Evolutionary conservation across 768 basidiomycete species (phyloP).

Genomic region (Tricholomella constricta): DNA sequence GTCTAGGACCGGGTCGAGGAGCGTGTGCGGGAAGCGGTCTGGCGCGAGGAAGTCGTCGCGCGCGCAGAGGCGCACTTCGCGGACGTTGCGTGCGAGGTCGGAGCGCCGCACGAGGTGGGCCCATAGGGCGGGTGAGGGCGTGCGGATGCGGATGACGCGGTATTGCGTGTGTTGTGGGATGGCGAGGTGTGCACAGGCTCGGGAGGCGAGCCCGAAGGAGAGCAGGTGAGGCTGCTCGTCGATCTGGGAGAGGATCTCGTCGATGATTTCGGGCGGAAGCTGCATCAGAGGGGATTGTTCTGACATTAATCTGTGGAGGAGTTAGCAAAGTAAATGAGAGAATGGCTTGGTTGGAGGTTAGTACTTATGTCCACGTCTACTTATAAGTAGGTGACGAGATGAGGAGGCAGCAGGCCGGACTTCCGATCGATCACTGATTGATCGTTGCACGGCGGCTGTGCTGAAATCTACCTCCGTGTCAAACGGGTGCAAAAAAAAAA

Average conservation of each 20-base stretch:
- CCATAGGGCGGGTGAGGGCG: slow-evolving; percentile 44
- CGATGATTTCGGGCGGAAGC: slow-evolving; percentile 50
- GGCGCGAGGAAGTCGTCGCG: slow-evolving; percentile 35
- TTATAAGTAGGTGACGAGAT: too few relatives aligned
- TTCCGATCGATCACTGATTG: too few relatives aligned
- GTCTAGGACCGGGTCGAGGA: slow-evolving; percentile 26
- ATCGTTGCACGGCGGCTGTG: too few relatives aligned
- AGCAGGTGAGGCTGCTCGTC: slow-evolving; percentile 43
- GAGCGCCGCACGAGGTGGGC: slow-evolving; percentile 50
- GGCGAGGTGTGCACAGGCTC: slow-evolving; percentile 35
- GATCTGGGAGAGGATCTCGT: slow-evolving; percentile 47
- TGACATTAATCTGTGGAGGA: too few relatives aligned
- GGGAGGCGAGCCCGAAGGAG: slow-evolving; percentile 46
- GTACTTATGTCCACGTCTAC: too few relatives aligned
- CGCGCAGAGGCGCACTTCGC: slow-evolving; percentile 47
- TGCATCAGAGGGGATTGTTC: slow-evolving; percentile 25
- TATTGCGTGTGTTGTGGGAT: slow-evolving; percentile 54
- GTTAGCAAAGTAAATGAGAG: too few relatives aligned
- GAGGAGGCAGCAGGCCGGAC: too few relatives aligned
- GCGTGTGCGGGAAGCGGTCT: slow-evolving; percentile 43
- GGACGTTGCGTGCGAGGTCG: slow-evolving; percentile 50
- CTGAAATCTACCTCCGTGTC: too few relatives aligned
- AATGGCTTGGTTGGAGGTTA: too few relatives aligned
- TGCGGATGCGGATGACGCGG: slow-evolving; percentile 47
- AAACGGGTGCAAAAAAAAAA: too few relatives aligned